Evolutionary conservation across 208 protist genomes (phyloP).

Genomic region (Trypanosoma melophagium): DNA sequence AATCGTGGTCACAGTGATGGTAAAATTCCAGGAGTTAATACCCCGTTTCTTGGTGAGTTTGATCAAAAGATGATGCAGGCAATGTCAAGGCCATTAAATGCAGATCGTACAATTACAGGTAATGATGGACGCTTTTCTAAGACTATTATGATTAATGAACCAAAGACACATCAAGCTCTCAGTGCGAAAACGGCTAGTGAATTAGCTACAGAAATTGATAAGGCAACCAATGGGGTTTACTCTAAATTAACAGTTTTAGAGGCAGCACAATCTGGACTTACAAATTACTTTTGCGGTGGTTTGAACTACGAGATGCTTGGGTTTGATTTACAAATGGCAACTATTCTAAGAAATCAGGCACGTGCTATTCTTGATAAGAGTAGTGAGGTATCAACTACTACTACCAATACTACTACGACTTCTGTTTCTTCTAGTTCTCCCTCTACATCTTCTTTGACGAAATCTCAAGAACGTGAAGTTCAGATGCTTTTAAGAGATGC

Average conservation of each 20-base stretch:
- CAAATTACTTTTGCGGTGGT: conserved; percentile 88
- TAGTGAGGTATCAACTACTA: conserved; percentile 2
- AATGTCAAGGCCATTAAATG: conserved; percentile 81
- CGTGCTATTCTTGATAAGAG: conserved; percentile 23
- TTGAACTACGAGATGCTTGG: conserved; percentile 65
- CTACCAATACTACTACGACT: not conserved
- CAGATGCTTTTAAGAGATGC: conserved; percentile 65
- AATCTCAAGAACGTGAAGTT: conserved; percentile 36
- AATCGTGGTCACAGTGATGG: conserved; percentile 70
- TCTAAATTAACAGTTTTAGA: conserved; percentile 85
- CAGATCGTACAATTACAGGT: conserved; percentile 67
- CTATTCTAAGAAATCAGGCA: conserved; percentile 38
- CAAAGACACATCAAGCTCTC: conserved; percentile 69
- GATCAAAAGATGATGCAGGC: conserved; percentile 91
- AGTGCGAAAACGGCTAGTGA: conserved; percentile 64
- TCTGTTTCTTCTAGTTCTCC: not conserved
- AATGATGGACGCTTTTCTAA: conserved; percentile 89
- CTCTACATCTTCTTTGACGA: not conserved
- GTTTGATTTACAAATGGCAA: conserved; percentile 71
- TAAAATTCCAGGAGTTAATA: conserved; percentile 79
- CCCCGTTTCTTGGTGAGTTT: conserved; percentile 82
- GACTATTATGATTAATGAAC: conserved; percentile 88
- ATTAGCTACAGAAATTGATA: conserved; percentile 66
- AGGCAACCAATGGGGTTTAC: conserved; percentile 84
- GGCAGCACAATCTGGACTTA: conserved; percentile 86